Base-by-base conservation (phyloP, 495 filamentous ascomycete species). In the Aspergillus saccharolyticus region DNA sequence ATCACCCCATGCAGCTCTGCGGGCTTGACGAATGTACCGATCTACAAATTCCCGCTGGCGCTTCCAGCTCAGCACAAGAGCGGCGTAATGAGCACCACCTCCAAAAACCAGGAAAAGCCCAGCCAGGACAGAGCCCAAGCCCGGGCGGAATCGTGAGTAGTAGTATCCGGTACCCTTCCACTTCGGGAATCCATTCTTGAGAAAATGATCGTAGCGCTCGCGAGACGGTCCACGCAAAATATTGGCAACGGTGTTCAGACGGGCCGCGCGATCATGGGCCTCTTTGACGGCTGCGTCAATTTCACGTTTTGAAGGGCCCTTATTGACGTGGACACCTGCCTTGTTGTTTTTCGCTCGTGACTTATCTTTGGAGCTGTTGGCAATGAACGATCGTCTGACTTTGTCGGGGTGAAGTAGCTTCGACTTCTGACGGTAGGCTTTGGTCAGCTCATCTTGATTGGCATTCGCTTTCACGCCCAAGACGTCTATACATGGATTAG, bases 91-190 rank as follows among this genome's bases (percentile, higher is more conserved):
- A 24, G 85, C 87, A 18, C 74, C 85, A 52, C 95, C 94, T 33
- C 91, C 91, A 43, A 86, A 85, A 39, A 94, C 80, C 53, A 96
- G 65, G 68, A 96, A 90, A n/a, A 96, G 75, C 42, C 93, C 91
- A 12, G 85, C 52, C 52, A 97, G 70, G 47, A 97, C 94, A 10
- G 86, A 86, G 18, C 89, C 90, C 10, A 97, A 75, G 12, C 94
- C 94, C 0, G 94, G 94, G 24, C 94, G 83, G 80, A 90, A 96
- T 7, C 94, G 87, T 54, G 80, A 86, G 75, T 97, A 99, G 79
- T 97, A 97, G 79, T 97, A 99, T 53, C 92, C 95, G 17, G 94
- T 97, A 33, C 95, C 94, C 70, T 89, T 89, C 94, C 95, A 98
- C 49, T 82, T 85, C 12, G 94, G 94, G 73, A 99, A 99, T 19